These are phyloP conservation scores for Scedosporium apiospermum DNA, from an alignment of 2,329 filamentous ascomycete genomes.

Conservation along the genomic window DNA sequence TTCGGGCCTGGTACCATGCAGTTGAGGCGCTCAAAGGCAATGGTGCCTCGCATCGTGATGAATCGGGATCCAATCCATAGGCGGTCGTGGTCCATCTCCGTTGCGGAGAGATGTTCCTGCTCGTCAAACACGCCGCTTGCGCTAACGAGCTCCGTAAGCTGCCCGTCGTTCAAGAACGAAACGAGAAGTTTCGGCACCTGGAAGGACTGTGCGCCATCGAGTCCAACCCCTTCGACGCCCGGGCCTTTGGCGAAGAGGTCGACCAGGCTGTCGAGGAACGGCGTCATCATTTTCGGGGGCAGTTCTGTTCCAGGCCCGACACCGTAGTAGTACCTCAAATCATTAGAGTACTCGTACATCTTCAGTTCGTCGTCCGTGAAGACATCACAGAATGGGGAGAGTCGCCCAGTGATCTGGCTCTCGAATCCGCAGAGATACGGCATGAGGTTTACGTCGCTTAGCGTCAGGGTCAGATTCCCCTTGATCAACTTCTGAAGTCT, in stretches of 20 bases:
- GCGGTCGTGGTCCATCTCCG: conserved; percentile 33
- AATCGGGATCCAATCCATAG: conserved; percentile 47
- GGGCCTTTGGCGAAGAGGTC: conserved; percentile 43
- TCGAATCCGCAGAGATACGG: conserved; percentile 66
- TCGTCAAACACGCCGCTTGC: conserved; percentile 52
- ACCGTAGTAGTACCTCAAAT: conserved; percentile 60
- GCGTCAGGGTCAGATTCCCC: conserved; percentile 44
- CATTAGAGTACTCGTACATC: conserved; percentile 58
- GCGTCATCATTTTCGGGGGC: conserved; percentile 50
- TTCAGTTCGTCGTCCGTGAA: conserved; percentile 53
- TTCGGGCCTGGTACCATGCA: conserved; percentile 24
- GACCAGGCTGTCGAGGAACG: conserved; percentile 45
- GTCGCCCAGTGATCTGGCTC: conserved; percentile 52
- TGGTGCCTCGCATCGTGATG: conserved; percentile 54
- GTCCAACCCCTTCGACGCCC: conserved; percentile 33
- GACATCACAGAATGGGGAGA: conserved; percentile 53
- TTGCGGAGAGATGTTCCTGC: conserved; percentile 37
- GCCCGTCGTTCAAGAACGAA: conserved; percentile 57
- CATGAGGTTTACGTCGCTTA: conserved; percentile 45
- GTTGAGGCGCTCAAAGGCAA: conserved; percentile 53
- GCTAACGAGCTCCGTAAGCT: conserved; percentile 51
- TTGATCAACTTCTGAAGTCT: conserved; percentile 44
- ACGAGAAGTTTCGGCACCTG: conserved; percentile 47
- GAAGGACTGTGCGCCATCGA: conserved; percentile 33
- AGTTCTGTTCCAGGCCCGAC: conserved; percentile 46